These are phyloP conservation scores for Neonectria faginata DNA, from an alignment of 2,329 filamentous ascomycete species.

Conservation along the genomic window DNA sequence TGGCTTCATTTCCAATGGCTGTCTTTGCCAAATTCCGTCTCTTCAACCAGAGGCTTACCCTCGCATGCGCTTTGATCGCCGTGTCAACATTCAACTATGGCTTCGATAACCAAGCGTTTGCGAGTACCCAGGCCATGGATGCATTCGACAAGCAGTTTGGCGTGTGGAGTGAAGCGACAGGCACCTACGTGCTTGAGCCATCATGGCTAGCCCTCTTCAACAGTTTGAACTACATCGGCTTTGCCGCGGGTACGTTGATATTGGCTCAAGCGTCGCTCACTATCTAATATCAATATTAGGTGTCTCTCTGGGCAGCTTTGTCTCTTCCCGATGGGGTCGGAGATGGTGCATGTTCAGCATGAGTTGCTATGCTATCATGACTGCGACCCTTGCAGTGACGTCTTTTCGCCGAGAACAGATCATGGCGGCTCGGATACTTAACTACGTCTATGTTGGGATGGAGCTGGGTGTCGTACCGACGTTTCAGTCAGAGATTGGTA, in stretches of 20 bases:
- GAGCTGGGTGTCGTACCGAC: conserved; percentile 48
- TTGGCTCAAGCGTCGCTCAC: too few relatives aligned
- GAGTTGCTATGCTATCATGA: conserved; percentile 49
- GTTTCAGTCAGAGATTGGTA: conserved; percentile 51
- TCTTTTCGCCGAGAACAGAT: conserved; percentile 36
- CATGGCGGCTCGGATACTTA: conserved; percentile 40
- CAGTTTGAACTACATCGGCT: conserved; percentile 51
- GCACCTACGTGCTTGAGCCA: conserved; percentile 45
- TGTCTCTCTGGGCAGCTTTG: conserved; percentile 38
- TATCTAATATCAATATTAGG: conserved; percentile 23
- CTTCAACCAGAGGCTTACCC: conserved; percentile 40
- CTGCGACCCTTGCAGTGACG: conserved; percentile 38
- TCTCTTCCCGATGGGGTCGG: conserved; percentile 42
- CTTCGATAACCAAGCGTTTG: conserved; percentile 54
- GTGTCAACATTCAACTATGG: conserved; percentile 55
- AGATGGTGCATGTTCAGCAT: conserved; percentile 51
- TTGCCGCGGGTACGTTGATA: conserved; percentile 44
- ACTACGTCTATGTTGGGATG: conserved; percentile 43
- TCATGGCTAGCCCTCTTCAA: conserved; percentile 53
- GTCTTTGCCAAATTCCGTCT: conserved; percentile 38
- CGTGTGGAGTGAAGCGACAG: conserved; percentile 37
- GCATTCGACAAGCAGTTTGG: conserved; percentile 52
- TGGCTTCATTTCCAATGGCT: conserved; percentile 22
- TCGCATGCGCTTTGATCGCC: conserved; percentile 47
- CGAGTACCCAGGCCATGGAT: conserved; percentile 52